Conservation (phyloP, 2,329 filamentous ascomycete genomes). For the Beauveria sp. region DNA sequence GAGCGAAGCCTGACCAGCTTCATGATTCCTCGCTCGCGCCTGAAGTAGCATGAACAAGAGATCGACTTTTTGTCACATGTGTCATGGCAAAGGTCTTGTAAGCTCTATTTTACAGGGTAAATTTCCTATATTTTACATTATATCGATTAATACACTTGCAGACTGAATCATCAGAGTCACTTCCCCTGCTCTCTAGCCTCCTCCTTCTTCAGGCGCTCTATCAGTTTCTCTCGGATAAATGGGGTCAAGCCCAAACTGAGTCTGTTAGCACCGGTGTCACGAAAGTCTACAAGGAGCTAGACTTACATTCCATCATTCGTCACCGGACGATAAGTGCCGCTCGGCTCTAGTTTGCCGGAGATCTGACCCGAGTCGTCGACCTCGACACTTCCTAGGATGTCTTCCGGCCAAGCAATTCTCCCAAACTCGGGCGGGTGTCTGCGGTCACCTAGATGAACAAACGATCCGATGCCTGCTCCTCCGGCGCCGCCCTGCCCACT, state of each 20-base stretch:
- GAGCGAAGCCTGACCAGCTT: no score
- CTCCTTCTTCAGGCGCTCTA: slow-evolving; percentile 41
- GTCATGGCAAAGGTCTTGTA: no score
- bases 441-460: slow-evolving; percentile 57
- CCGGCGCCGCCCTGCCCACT: slow-evolving; percentile 55
- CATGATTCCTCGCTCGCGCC: no score
- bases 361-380: slow-evolving; percentile 51
- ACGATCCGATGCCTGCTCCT: slow-evolving; percentile 51
- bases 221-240: slow-evolving; percentile 43
- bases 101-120: background rate
- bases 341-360: slow-evolving; percentile 50
- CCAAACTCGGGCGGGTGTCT: slow-evolving; percentile 60
- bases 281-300: background rate
- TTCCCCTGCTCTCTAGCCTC: slow-evolving; percentile 26
- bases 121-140: background rate
- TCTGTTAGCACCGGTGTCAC: slow-evolving; percentile 17
- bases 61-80: no score
- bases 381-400: slow-evolving; percentile 61
- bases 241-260: slow-evolving; percentile 45
- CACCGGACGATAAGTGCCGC: slow-evolving; percentile 55
- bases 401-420: slow-evolving; percentile 61
- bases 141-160: background rate
- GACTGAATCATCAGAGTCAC: background rate
- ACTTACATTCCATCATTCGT: slow-evolving; percentile 63
- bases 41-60: no score